Evolutionary conservation across 2,329 filamentous ascomycete species (phyloP).

Genomic region (Xylaria sp.): DNA sequence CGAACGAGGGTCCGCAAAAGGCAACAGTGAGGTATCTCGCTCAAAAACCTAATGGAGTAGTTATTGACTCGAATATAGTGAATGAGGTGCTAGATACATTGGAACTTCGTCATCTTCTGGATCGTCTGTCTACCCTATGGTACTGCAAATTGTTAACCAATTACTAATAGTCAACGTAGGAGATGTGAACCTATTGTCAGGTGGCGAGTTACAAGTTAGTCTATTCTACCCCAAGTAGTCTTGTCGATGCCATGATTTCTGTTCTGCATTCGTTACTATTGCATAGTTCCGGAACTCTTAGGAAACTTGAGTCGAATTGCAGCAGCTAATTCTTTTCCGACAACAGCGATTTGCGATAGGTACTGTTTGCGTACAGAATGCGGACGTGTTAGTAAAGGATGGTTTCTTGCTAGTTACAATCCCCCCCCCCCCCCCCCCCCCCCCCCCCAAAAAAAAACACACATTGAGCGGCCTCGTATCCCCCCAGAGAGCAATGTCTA

Average conservation of each 20-base stretch:
- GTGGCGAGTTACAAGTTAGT: slow-evolving; percentile 78
- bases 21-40: slow-evolving; percentile 55
- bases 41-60: neutral
- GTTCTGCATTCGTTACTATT: neutral
- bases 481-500: neutral
- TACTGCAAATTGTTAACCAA: neutral
- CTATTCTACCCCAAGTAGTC: neutral
- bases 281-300: neutral
- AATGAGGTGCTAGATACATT: slow-evolving; percentile 83
- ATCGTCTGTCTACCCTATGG: slow-evolving; percentile 58
- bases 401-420: neutral
- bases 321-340: neutral
- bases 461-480: too few relatives aligned
- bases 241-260: neutral
- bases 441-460: neutral
- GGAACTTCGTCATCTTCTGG: slow-evolving; percentile 86
- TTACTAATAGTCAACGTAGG: slow-evolving; percentile 15
- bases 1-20: slow-evolving; percentile 74
- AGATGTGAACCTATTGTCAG: slow-evolving; percentile 87
- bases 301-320: neutral
- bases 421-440: neutral
- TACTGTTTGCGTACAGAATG: slow-evolving; percentile 92
- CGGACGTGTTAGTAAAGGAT: slow-evolving; percentile 66
- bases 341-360: slow-evolving; percentile 92
- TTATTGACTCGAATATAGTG: slow-evolving; percentile 43